Percentiles rank a stretch among this genome's conserved stretches.
phyloP scores from a whole-genome alignment of 192 early-diverging fungal species.

The Obelidium mucronatum region DNA sequence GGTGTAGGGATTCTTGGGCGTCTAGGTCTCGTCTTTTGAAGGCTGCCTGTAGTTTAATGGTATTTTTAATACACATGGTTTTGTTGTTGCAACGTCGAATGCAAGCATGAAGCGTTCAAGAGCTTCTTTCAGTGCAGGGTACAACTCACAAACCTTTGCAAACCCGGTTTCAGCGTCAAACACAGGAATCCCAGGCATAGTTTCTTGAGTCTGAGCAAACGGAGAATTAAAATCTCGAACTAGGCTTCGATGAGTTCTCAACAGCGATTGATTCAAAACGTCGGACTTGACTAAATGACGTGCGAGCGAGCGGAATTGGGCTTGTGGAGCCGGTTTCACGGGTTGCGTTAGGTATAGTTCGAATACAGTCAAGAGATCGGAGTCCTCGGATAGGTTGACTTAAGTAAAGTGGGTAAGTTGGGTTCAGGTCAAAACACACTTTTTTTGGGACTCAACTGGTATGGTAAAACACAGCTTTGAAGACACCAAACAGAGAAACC shows the following conservation, averaged over 20 bases:
- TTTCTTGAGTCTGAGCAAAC: neutral
- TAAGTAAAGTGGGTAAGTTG: neutral
- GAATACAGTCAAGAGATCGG: neutral
- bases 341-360: neutral
- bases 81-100: neutral
- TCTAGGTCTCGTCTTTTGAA: slow-evolving; percentile 15
- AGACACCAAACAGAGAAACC: neutral
- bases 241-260: neutral
- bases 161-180: slow-evolving; percentile 15
- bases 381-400: neutral
- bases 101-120: neutral
- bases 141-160: neutral
- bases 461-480: neutral
- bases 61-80: too few species aligned
- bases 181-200: slow-evolving; percentile 1
- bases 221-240: slow-evolving; percentile 17
- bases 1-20: slow-evolving; percentile 18
- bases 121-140: too few species aligned
- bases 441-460: neutral
- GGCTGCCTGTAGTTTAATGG: neutral
- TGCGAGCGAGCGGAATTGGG: neutral
- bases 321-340: neutral
- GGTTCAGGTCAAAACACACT: neutral
- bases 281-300: neutral
- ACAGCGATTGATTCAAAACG: slow-evolving; percentile 6